Conservation (phyloP, 2,329 filamentous ascomycete genomes). For the Xylaria hypoxylon region DNA sequence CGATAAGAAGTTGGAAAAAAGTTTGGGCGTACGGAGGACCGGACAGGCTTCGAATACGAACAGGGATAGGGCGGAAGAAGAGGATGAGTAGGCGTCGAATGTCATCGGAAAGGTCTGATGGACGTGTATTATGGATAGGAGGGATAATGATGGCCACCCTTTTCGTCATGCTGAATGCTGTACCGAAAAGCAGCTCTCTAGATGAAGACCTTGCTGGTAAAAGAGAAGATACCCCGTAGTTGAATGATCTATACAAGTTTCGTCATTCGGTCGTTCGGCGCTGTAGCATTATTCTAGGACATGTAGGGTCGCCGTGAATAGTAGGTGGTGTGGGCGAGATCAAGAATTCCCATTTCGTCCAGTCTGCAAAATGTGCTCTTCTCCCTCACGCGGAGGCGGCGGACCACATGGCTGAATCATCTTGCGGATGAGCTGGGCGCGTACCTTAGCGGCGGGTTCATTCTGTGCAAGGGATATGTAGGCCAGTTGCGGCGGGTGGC, state of each 20-base stretch:
- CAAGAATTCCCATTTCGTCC: conserved; percentile 35
- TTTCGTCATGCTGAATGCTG: neutral
- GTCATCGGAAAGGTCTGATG: neutral
- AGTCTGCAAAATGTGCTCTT: conserved; percentile 48
- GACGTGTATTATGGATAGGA: neutral
- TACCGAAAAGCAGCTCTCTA: neutral
- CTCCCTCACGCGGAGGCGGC: conserved; percentile 67
- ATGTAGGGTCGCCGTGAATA: neutral
- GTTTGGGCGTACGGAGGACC: conserved; percentile 64
- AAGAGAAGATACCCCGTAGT: neutral
- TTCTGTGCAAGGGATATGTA: conserved; percentile 93
- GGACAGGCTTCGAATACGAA: conserved; percentile 38
- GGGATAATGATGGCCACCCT: neutral
- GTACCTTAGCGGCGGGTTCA: conserved; percentile 82
- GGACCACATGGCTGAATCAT: conserved; percentile 73
- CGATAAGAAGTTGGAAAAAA: conserved; percentile 70
- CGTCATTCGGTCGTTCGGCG: neutral
- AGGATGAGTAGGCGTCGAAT: conserved; percentile 19
- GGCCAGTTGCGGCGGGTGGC: conserved; percentile 86
- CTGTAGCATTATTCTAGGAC: neutral
- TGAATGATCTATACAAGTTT: neutral
- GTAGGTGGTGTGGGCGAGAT: conserved; percentile 5
- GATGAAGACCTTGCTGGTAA: neutral
- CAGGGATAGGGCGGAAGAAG: conserved; percentile 37
- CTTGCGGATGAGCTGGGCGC: conserved; percentile 83